Evolutionary conservation across 345 rosid genomes (phyloP), one percentile per base, ranked within the genome.

Genomic region (Aethionema arabicum): DNA sequence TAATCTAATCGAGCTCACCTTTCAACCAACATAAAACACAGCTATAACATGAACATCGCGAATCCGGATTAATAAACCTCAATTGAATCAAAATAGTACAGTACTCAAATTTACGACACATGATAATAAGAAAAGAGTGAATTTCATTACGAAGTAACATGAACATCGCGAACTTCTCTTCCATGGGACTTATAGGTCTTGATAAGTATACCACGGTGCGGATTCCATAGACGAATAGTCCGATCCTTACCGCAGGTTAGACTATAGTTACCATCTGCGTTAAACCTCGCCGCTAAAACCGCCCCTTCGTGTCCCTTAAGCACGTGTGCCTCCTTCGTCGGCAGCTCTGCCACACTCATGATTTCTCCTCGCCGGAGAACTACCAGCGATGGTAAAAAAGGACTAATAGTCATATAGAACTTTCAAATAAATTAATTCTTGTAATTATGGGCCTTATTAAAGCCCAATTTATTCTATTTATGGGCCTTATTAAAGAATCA

Each of bases 221-320:
- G 99, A 46, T 93, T 90, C 99, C 99, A 90, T 8, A 93, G 85
- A 46, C 97, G 97, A 49, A 90, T 87, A n/a, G 97, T 90, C 11
- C 99, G 92, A 77, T 93, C 96, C 74, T 93, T 93, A 27, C 96
- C 96, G 66, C 97, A 83, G 62, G 88, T 83, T 15, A 93, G 89
- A 64, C 97, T 87, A 69, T 90, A 93, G 75, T 93, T 90, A 0
- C 97, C 96, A 60, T 93, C 99, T 5, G 72, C 84, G 76, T 87
- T 90, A 83, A 90, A 93, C 52, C 99, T 79, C 43, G 96, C 90
- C 2, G 88, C 96, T 62, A 83, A 75, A 37, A 88, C 93, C 3
- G 86, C 88, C 1, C 96, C 96, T 52, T 83, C 96, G 56, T 88
- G 96, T 2, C 96, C 93, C 69, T 78, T 79, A 8, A 88, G 85